phyloP scores from a whole-genome alignment of 257 asterid genomes.

The Plantago elongata region DNA sequence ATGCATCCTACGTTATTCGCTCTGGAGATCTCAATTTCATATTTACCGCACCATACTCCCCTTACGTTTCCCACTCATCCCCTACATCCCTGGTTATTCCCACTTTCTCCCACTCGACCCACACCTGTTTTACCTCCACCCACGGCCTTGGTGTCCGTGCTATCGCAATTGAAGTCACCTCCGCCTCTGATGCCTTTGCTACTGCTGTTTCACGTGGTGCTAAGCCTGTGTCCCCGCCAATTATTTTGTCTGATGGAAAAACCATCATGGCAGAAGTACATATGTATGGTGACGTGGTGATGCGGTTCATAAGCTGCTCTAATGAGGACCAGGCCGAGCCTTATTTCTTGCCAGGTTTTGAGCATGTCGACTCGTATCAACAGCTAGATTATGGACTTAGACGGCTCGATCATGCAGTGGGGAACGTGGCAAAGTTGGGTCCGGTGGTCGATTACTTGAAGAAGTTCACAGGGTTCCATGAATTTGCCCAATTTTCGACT shows the following conservation, averaged over 20 bases:
- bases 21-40: slow-evolving; percentile 61
- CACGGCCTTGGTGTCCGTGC: slow-evolving; percentile 90
- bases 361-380: slow-evolving; percentile 13
- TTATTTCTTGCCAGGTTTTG: slow-evolving; percentile 59
- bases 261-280: slow-evolving; percentile 61
- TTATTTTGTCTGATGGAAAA: slow-evolving; percentile 29
- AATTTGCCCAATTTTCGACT: slow-evolving; percentile 75
- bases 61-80: slow-evolving; percentile 33
- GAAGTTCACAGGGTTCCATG: slow-evolving; percentile 73
- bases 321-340: not conserved
- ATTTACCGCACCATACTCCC: slow-evolving; percentile 87
- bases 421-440: slow-evolving; percentile 62
- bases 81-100: slow-evolving; percentile 50
- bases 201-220: slow-evolving; percentile 69
- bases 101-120: slow-evolving; percentile 43
- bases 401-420: slow-evolving; percentile 84
- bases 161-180: slow-evolving; percentile 54
- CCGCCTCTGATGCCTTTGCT: slow-evolving; percentile 58
- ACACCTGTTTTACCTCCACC: slow-evolving; percentile 44
- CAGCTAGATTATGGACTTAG: slow-evolving; percentile 66
- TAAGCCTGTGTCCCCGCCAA: slow-evolving; percentile 48
- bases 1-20: slow-evolving; percentile 82
- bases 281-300: slow-evolving; percentile 69
- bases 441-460: slow-evolving; percentile 69
- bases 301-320: slow-evolving; percentile 49